Conservation (phyloP, 2,329 filamentous ascomycete species). For the Apiospora phragmitis region DNA sequence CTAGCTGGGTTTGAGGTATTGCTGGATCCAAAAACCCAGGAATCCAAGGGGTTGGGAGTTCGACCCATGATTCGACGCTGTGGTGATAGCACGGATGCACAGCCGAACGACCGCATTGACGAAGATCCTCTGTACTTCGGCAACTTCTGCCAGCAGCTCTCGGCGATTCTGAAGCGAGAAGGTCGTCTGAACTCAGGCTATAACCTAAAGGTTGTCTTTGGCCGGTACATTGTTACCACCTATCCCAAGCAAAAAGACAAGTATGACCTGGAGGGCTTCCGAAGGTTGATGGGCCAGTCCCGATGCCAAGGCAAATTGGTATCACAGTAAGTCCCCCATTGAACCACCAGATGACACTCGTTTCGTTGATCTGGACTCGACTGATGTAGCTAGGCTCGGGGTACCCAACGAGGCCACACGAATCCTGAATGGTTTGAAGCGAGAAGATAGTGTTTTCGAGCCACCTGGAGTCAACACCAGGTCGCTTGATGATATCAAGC, state of each 20-base stretch:
- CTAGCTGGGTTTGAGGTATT: neutral
- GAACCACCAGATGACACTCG: neutral
- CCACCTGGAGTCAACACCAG: neutral
- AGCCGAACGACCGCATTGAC: neutral
- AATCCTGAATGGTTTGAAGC: conserved; percentile 10
- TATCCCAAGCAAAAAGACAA: neutral
- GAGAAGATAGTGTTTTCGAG: neutral
- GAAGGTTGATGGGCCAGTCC: neutral
- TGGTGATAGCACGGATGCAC: neutral
- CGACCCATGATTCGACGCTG: neutral
- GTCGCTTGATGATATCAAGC: conserved; percentile 2
- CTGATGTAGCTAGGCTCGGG: neutral
- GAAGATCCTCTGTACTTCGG: neutral
- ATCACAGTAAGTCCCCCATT: neutral
- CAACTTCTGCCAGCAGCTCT: conserved; percentile 4
- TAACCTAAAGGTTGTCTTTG: conserved; percentile 11
- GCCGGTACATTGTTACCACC: conserved; percentile 9
- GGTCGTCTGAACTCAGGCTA: conserved; percentile 2
- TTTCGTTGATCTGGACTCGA: neutral
- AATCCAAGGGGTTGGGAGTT: neutral
- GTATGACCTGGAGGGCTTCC: conserved; percentile 9
- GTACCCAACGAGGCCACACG: neutral
- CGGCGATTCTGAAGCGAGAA: conserved; percentile 6
- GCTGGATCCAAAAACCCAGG: neutral
- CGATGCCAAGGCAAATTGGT: conserved; percentile 8